Base-by-base conservation (phyloP, 768 basidiomycete genomes). In the Rhizopogon salebrosus region DNA sequence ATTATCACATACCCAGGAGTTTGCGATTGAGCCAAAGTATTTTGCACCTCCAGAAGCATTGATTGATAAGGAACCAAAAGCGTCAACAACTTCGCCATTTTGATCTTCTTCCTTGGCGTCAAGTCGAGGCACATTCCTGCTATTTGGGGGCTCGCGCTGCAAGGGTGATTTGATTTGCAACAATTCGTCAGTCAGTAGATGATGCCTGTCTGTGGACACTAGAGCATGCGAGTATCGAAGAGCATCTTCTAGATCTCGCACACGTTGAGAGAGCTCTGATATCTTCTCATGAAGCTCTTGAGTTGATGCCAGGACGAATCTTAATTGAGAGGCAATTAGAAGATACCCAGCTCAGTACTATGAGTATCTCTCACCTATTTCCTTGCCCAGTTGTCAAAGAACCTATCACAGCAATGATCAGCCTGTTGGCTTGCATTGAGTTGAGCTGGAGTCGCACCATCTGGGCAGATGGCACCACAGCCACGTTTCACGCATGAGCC, bases 251-350 rank as follows among this genome's bases (percentile, higher is more conserved):
- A 92, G 77, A 48, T 89, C 83, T 52, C 89, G 80, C 22, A 90
- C 83, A 40, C 89, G 87, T 55, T 71, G 80, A 26, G 83, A 80
- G 4, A 91, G 78, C 61, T 88, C 83, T 18, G 80, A 72, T 50
- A 91, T 90, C 67, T 91, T 90, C 67, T 90, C 87, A 61, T 91
- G 89, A 1, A 91, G 74, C 58, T 90, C 88, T 65, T 85, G 84
- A 0, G 87, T 89, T 0, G 85, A 87, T 0, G 87, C 89, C 26
- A 90, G 79, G 1, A 90, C 87, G 60, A 90, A 91, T 20, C 87
- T 87, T 57, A 1, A 46, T 49, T n/a, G 16, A 37, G 55, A 51
- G 16, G 43, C 8, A 3, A 26, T 45, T 24, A 58, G 57, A 38
- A 11, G 22, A 42, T 34, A 24, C 39, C 37, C 3, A 40, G 20